A percentile compares a stretch with the other conserved stretches of the same genome.
These are phyloP conservation scores for Cymodocea nodosa DNA, from an alignment of 116 monocot genomes.

Conservation along the genomic window DNA sequence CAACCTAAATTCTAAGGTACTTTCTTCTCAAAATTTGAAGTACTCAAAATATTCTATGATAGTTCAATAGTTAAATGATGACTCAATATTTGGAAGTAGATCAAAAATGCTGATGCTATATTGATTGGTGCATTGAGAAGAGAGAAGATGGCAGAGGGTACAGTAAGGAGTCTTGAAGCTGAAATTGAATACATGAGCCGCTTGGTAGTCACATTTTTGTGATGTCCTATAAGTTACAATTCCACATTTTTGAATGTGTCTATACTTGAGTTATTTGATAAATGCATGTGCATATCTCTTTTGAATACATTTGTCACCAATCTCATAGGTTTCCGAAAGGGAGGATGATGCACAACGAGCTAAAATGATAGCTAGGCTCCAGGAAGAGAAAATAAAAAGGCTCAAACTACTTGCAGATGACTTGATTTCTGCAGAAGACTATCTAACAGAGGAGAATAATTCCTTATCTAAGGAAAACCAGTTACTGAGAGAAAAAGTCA, in stretches of 20 bases:
- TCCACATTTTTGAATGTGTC: too few relatives aligned
- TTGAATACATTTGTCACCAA: neutral
- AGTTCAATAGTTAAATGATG: neutral
- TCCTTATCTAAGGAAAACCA: conserved; percentile 42
- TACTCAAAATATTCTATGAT: too few relatives aligned
- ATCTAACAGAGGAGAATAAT: conserved; percentile 48
- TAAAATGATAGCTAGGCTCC: conserved; percentile 23
- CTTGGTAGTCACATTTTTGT: conserved; percentile 30
- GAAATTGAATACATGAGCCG: conserved; percentile 48
- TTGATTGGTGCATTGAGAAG: conserved; percentile 45
- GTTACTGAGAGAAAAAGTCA: conserved; percentile 24
- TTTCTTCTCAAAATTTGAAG: too few relatives aligned
- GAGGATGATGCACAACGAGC: conserved; percentile 34
- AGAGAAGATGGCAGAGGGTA: conserved; percentile 35
- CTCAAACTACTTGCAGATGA: conserved; percentile 43
- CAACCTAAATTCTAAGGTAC: neutral
- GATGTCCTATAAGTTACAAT: neutral
- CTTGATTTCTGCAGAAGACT: conserved; percentile 32
- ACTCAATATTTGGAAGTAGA: conserved; percentile 8
- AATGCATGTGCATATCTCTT: neutral
- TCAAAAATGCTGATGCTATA: conserved; percentile 30
- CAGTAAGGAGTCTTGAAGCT: conserved; percentile 31
- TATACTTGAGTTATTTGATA: too few relatives aligned
- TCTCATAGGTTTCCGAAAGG: conserved; percentile 30
- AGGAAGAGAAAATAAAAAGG: conserved; percentile 38